Evolutionary conservation across 2,329 filamentous ascomycete genomes (phyloP), one percentile per base, ranked within the genome.

Genomic region (Byssochlamys sp.): DNA sequence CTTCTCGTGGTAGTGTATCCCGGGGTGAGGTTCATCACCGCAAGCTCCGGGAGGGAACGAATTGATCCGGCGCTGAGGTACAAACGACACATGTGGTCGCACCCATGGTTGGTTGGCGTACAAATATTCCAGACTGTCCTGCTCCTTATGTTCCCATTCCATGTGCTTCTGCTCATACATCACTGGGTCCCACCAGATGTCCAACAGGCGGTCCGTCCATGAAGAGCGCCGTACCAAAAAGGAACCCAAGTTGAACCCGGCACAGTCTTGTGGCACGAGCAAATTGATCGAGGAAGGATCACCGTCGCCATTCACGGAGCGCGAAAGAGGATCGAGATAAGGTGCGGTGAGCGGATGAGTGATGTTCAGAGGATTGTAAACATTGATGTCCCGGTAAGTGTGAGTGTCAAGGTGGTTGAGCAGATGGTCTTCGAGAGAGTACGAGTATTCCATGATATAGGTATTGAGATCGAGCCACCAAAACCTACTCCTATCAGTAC

Each of bases 401-500:
- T 87, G 82, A 53, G 83, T 78, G 55, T 81, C 78, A 53, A 99
- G 81, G 60, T 89, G 75, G 72, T 91, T 84, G 80, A 99, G 96
- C 66, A 99, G 84, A 73, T 99, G 92, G 50, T 82, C 80, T 71
- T 97, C 91, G 24, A 99, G 81, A 9, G 92, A 96, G 73, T 91
- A 90, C 24, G 84, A 86, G 2, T 91, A 90, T 71, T 99, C 94
- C 94, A 99, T 99, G 72, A 99, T 87, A 75, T 92, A 95, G 2
- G 94, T 99, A 76, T 96, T 95, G 45, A 97, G 83, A 73, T 99
- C 94, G 58, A 99, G 81, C 92, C 94, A 99, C 94, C 94, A 99
- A 68, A 99, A 94, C 91, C 91, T 96, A 69, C 14, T 27, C 4
- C 24, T 3, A 56, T 63, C 58, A 65, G 63, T 58, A 54, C 55